Evolutionary conservation across 129 eudicot species (phyloP).

Genomic region (Tanacetum coccineum): DNA sequence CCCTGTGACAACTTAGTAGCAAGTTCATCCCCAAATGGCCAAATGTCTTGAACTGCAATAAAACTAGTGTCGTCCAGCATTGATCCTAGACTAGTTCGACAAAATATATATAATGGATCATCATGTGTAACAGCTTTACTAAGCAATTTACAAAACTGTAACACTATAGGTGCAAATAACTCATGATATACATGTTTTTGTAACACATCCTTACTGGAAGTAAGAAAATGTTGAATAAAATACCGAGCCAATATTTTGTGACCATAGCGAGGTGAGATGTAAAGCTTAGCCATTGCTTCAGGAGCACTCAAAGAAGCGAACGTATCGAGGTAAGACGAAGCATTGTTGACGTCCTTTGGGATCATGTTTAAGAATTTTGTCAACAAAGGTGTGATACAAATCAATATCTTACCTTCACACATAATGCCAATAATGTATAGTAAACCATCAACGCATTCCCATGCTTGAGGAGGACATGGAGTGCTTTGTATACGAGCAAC

Average conservation of each 20-base stretch:
- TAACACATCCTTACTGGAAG: constrained; percentile 17
- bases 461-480: constrained; percentile 25
- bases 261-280: too few species aligned
- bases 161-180: constrained; percentile 42
- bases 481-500: constrained; percentile 64
- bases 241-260: constrained; percentile 45
- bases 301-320: background rate
- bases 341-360: too few species aligned
- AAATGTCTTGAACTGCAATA: background rate
- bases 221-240: constrained; percentile 40
- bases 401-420: too few species aligned
- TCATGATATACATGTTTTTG: constrained; percentile 13
- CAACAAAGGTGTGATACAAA: too few species aligned
- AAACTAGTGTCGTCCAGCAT: constrained; percentile 23
- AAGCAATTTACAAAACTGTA: constrained; percentile 73
- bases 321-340: too few species aligned
- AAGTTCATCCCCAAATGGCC: background rate
- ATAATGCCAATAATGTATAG: too few species aligned
- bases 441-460: too few species aligned
- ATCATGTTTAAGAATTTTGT: too few species aligned
- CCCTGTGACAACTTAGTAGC: background rate
- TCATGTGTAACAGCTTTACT: constrained; percentile 23
- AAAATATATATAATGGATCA: constrained; percentile 47
- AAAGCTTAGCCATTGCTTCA: too few species aligned
- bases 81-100: constrained; percentile 52